These are phyloP conservation scores for Musa beccarii DNA, from an alignment of 176 grass and related monocot species.

Conservation along the genomic window DNA sequence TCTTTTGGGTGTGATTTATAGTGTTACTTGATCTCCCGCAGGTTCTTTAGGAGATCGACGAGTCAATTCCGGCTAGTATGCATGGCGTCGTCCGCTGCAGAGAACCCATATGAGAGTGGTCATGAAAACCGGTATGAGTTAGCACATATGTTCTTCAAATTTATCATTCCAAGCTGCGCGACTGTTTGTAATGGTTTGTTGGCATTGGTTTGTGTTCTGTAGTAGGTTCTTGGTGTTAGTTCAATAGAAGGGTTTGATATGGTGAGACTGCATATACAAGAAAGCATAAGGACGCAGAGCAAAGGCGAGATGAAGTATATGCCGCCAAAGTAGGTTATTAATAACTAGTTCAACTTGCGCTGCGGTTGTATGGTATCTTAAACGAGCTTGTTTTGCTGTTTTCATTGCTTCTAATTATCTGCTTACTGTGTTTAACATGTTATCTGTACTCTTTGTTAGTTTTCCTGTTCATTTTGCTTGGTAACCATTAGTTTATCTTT, in stretches of 20 bases:
- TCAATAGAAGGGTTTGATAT: conserved; percentile 70
- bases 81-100: conserved; percentile 43
- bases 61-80: conserved; percentile 24
- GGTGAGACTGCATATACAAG: conserved; percentile 73
- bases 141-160: neutral
- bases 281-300: conserved; percentile 81
- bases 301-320: conserved; percentile 60
- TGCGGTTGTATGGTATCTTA: neutral
- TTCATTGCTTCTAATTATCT: neutral
- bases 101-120: conserved; percentile 36
- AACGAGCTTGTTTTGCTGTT: neutral
- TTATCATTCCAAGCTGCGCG: neutral
- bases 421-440: neutral
- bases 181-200: conserved; percentile 1
- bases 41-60: conserved; percentile 26
- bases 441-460: neutral
- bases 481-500: neutral
- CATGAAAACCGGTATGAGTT: conserved; percentile 89
- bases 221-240: conserved; percentile 72
- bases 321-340: conserved; percentile 43
- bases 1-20: neutral
- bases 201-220: neutral
- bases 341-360: neutral
- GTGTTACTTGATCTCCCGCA: neutral
- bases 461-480: neutral